Conservation (phyloP, 495 filamentous ascomycete species). For the Penicillium alfredii region DNA sequence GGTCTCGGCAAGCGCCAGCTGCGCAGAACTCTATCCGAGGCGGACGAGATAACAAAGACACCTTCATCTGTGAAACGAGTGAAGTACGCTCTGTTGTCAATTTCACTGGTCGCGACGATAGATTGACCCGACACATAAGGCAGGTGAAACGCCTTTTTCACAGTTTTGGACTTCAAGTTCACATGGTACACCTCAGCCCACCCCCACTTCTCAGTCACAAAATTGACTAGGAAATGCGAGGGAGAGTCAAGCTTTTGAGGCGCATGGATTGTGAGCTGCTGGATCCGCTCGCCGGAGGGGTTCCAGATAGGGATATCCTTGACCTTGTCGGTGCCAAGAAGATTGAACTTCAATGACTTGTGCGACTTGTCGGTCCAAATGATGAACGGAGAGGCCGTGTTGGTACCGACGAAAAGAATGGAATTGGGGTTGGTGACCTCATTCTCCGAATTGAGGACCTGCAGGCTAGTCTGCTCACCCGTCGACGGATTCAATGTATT, state of each 20-base stretch:
- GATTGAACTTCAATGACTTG: conserved; percentile 68
- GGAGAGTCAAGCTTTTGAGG: conserved; percentile 61
- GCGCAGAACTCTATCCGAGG: conserved; percentile 66
- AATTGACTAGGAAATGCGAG: conserved; percentile 82
- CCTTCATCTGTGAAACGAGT: conserved; percentile 70
- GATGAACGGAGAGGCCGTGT: conserved; percentile 75
- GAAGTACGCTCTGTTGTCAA: conserved; percentile 80
- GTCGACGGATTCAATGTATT: conserved; percentile 63
- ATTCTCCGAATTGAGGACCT: conserved; percentile 61
- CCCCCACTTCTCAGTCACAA: conserved; percentile 60
- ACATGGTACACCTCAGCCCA: conserved; percentile 85
- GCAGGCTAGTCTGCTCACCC: conserved; percentile 60
- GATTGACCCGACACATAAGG: conserved; percentile 62
- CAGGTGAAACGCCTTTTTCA: conserved; percentile 70
- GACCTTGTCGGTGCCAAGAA: conserved; percentile 67
- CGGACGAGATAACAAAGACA: conserved; percentile 65
- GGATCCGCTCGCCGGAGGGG: conserved; percentile 51
- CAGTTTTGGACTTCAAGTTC: conserved; percentile 56
- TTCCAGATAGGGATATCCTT: conserved; percentile 45
- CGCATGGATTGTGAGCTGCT: conserved; percentile 66
- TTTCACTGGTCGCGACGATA: conserved; percentile 71
- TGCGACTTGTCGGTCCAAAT: conserved; percentile 70
- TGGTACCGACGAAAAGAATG: conserved; percentile 75
- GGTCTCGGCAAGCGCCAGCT: conserved; percentile 56
- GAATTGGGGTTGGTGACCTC: conserved; percentile 62